Evolutionary conservation across 257 asterid species (phyloP), one percentile per base, ranked within the genome.

Genomic region (Ilex asprella): DNA sequence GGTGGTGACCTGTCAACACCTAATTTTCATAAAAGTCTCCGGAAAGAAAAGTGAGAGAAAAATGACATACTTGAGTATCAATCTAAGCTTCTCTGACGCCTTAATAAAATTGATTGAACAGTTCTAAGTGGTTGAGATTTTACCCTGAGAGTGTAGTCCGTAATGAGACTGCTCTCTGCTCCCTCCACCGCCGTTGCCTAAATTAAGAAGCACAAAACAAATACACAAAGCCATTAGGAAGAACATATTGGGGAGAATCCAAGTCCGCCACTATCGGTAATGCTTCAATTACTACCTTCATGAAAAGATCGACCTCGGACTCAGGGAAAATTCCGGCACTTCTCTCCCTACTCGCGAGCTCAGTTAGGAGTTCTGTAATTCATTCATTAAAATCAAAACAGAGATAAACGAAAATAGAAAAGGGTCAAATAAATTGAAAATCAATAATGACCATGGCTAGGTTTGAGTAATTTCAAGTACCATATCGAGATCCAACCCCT

Each of bases 401-500:
- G 27, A 21, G 27, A 12, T 61, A 12, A 0, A 12, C 0, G 12
- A 35, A 43, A 9, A 15, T 16, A 54, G 6, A 9, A 60, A 39
- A 27, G 14, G 5, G 0, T 11, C 3, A 2, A 30, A 35, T 7
- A 16, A 35, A 39, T 7, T 1, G 56, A 30, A 46, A 2, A 50
- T 29, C 30, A 14, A 3, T 14, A 5, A 21, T 10, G 27, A 21
- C 27, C 27, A 21, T 21, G 27, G 30, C 11, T 3, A 6, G 30
- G 29, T 14, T 14, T 7, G 30, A 7, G 30, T 53, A 53, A 16
- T 15, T 21, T 21, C 27, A 21, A 21, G 27, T 88, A 92, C 99
- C 99, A 8, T 85, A 89, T 67, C 96, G 75, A 2, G 95, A 80
- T 51, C 99, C 97, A 21, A 92, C 88, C 0, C 99, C 99, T 60